Evolutionary conservation across 768 basidiomycete species (phyloP).

Genomic region (Suillus subalutaceus): DNA sequence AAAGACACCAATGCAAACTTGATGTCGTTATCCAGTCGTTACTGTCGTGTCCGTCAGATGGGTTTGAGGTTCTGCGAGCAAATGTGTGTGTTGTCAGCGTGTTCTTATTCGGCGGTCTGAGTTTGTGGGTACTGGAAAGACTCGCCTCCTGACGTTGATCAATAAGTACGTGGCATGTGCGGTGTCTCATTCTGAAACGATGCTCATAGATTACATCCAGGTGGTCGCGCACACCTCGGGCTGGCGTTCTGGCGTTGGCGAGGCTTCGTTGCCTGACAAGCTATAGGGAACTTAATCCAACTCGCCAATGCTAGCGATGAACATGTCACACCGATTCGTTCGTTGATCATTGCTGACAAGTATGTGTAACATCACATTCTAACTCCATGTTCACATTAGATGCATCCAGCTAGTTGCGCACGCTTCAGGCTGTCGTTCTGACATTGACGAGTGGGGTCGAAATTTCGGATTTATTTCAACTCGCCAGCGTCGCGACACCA

Average conservation of each 20-base stretch:
- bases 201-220: not conserved
- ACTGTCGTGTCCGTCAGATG: not conserved
- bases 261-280: not conserved
- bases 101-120: not conserved
- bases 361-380: not conserved
- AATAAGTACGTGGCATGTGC: not conserved
- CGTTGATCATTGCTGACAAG: not conserved
- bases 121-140: no score
- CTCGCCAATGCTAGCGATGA: not conserved
- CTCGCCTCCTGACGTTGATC: not conserved
- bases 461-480: not conserved
- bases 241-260: not conserved
- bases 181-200: not conserved
- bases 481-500: not conserved
- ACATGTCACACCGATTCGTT: not conserved
- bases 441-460: not conserved
- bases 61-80: not conserved
- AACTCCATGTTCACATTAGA: not conserved
- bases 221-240: not conserved
- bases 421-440: not conserved
- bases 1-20: not conserved
- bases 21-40: not conserved
- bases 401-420: not conserved
- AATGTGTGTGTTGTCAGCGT: not conserved
- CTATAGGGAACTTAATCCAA: not conserved